Conservation (phyloP, 2,329 filamentous ascomycete species). For the Teratosphaeria zuluensis region DNA sequence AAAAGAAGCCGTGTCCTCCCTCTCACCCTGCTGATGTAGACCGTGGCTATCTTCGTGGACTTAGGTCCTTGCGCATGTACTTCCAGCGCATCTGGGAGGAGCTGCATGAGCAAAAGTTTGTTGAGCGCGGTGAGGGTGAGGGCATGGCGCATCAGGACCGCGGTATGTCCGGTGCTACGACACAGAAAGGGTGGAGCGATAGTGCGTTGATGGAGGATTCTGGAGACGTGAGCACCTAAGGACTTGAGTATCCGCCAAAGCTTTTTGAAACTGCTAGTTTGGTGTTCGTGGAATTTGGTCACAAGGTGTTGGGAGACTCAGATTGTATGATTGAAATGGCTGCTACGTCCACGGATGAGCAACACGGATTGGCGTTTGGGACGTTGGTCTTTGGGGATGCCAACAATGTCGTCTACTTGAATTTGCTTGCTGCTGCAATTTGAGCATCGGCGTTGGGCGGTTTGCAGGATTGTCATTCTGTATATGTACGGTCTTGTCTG, state of each 20-base stretch:
- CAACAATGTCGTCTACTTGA: neutral
- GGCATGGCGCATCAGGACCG: slow-evolving; percentile 25
- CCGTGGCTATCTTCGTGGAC: slow-evolving; percentile 75
- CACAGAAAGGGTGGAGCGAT: slow-evolving; percentile 17
- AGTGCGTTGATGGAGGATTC: slow-evolving; percentile 15
- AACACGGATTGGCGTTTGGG: neutral
- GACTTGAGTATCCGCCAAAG: neutral
- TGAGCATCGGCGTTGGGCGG: neutral
- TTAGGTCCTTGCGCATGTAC: slow-evolving; percentile 69
- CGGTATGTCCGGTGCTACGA: slow-evolving; percentile 15
- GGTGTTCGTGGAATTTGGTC: neutral
- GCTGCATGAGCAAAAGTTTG: slow-evolving; percentile 33
- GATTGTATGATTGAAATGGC: neutral
- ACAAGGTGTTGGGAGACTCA: neutral
- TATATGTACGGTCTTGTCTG: neutral
- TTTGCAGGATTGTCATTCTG: neutral
- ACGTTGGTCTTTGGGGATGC: neutral
- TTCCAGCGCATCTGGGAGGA: slow-evolving; percentile 82
- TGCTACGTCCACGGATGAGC: neutral
- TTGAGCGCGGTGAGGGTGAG: slow-evolving; percentile 26
- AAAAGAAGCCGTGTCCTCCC: slow-evolving; percentile 58
- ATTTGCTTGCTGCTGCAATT: neutral
- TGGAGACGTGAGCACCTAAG: slow-evolving; percentile 17
- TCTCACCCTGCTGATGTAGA: slow-evolving; percentile 72
- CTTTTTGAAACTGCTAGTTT: neutral